Base-by-base conservation (phyloP, 345 rosid genomes). In the Gynandropsis gynandra region DNA sequence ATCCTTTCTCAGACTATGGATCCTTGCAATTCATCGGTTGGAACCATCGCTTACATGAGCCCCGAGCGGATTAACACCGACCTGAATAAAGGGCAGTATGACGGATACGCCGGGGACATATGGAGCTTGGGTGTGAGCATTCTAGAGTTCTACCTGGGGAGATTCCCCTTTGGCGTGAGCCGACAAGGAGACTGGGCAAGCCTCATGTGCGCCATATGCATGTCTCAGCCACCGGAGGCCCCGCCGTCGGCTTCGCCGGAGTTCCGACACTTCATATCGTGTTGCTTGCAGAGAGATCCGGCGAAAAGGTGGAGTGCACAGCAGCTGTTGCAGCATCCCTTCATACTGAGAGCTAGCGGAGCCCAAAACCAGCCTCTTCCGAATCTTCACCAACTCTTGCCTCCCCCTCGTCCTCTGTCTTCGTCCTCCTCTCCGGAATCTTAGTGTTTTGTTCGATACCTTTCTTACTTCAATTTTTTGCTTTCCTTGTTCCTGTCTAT, bases 31-130 rank as follows among this genome's bases (percentile, higher is more conserved):
- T 87, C 97, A 0, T 78, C 99, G 0, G 97, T 92, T 1, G 97
- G 97, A 2, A 92, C 97, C 24, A 87, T 92, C 10, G 99, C 97
- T 1, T 92, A 92, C 56, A 92, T 92, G 98, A 84, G 95, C 46
- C 98, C 98, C 0, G 98, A 92, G 66, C 62, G 96, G 74, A 92
- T 92, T 49, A 92, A 92, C 58, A 79, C 97, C 3, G 98, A 92
- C 53, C 47, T 80, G 71, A 92, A 92, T 56, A 83, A 87, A 4
- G 97, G 97, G 1, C 70, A 47, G 9, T 87, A 90, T 47, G 77
- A 87, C 21, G 96, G 82, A 0, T 84, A 59, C 61, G 89, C 92
- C 0, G 96, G 95, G 5, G 98, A 92, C 64, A 43, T 93, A 7
- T 92, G 98, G 98, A 82, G 96, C 24, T 68, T 87, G 4, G 98